Evolutionary conservation across 805 yeast genomes (phyloP).

Genomic region (Millerozyma miso): DNA sequence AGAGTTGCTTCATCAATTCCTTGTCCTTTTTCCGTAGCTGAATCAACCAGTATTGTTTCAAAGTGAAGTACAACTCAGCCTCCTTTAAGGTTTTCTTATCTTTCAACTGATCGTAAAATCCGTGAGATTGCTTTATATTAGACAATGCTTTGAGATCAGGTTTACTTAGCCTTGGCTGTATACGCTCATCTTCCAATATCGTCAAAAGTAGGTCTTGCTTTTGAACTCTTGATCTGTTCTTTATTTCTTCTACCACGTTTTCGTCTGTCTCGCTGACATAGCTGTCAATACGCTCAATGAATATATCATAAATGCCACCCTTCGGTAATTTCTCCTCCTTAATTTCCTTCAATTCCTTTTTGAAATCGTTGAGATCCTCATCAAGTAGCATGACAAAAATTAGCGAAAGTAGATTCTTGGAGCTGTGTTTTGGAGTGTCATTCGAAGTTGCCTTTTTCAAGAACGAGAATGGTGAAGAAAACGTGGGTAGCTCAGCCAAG

Average conservation of each 20-base stretch:
- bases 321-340: constrained; percentile 34
- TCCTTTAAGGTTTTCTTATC: constrained; percentile 9
- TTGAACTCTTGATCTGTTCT: constrained; percentile 21
- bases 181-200: constrained; percentile 15
- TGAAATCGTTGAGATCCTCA: constrained; percentile 68
- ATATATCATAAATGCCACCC: constrained; percentile 13
- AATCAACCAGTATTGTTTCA: constrained; percentile 60
- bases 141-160: constrained; percentile 5
- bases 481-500: constrained; percentile 46
- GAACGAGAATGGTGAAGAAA: constrained; percentile 16
- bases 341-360: constrained; percentile 47
- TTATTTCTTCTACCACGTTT: constrained; percentile 12
- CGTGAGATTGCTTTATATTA: constrained; percentile 14
- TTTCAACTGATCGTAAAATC: constrained; percentile 14
- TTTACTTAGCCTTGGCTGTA: constrained; percentile 16
- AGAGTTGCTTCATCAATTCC: constrained; percentile 64
- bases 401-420: constrained; percentile 55
- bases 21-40: constrained; percentile 72
- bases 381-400: constrained; percentile 67
- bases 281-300: constrained; percentile 22
- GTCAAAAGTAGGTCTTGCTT: constrained; percentile 22
- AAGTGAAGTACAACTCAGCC: constrained; percentile 42
- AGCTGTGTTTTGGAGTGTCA: constrained; percentile 11
- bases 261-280: constrained; percentile 14
- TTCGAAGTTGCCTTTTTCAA: constrained; percentile 3